Conservation (phyloP, 2,329 filamentous ascomycete genomes). For the Fusarium sp. region DNA sequence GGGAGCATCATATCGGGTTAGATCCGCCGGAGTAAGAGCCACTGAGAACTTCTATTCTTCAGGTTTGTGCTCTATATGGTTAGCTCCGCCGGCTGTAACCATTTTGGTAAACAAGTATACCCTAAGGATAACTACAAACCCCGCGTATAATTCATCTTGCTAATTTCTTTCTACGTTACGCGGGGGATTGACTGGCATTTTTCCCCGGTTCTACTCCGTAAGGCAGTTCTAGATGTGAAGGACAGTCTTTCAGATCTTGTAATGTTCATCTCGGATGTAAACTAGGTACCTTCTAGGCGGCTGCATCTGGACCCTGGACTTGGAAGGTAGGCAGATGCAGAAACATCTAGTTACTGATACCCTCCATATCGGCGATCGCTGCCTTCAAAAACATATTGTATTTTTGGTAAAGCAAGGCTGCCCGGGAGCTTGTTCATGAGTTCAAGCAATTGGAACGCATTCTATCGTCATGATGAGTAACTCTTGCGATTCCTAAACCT, state of each 20-base stretch:
- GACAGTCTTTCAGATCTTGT: slow-evolving; percentile 3
- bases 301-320: too few species aligned
- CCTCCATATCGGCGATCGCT: slow-evolving; percentile 7
- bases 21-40: slow-evolving; percentile 36
- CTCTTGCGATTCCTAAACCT: not conserved
- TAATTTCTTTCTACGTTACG: slow-evolving; percentile 44
- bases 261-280: not conserved
- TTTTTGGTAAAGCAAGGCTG: slow-evolving; percentile 2
- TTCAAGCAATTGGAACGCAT: not conserved
- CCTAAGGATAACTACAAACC: slow-evolving; percentile 35
- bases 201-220: slow-evolving; percentile 5
- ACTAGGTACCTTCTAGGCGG: not conserved
- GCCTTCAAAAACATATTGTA: not conserved
- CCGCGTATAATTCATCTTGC: slow-evolving; percentile 40
- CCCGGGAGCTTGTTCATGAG: not conserved
- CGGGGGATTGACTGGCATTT: slow-evolving; percentile 31
- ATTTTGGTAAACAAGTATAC: not conserved
- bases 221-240: slow-evolving; percentile 17
- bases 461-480: not conserved
- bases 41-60: slow-evolving; percentile 1
- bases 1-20: slow-evolving; percentile 34
- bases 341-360: too few species aligned
- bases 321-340: too few species aligned
- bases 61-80: not conserved
- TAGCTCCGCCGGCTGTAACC: slow-evolving; percentile 44